Percentiles rank a stretch among this genome's conserved stretches.
phyloP scores from a whole-genome alignment of 495 filamentous ascomycete species.

The Podospora conica region DNA sequence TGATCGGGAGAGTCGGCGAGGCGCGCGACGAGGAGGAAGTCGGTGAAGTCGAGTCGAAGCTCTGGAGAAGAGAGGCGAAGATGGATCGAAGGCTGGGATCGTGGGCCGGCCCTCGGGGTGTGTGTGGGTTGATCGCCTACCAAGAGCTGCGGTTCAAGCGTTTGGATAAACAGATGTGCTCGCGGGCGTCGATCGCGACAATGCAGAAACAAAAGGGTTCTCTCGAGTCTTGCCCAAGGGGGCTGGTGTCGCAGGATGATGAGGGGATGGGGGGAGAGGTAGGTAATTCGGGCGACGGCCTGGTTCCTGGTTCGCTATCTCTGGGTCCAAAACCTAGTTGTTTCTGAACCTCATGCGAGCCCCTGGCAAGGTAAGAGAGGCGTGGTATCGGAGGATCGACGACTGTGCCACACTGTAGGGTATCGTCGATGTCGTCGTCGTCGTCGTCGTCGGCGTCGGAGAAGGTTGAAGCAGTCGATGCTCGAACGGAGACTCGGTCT shows the following conservation, averaged over 20 bases:
- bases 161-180: constrained; percentile 23
- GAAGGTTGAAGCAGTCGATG: not conserved
- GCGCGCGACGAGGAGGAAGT: too few relatives aligned
- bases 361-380: constrained; percentile 18
- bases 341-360: constrained; percentile 12
- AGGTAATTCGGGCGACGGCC: constrained; percentile 12
- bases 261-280: constrained; percentile 18
- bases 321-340: constrained; percentile 16
- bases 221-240: constrained; percentile 18
- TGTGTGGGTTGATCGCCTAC: constrained; percentile 26
- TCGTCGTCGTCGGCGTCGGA: not conserved
- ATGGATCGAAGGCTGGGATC: constrained; percentile 13
- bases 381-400: not conserved
- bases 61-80: constrained; percentile 2
- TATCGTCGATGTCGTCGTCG: not conserved
- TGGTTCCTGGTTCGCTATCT: constrained; percentile 5
- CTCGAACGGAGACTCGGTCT: not conserved
- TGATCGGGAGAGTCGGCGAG: not conserved
- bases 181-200: constrained; percentile 20
- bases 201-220: constrained; percentile 22
- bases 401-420: not conserved
- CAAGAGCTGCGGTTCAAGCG: constrained; percentile 17
- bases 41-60: too few relatives aligned
- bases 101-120: constrained; percentile 29
- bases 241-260: constrained; percentile 31